These are phyloP conservation scores for Gonapodya prolifera DNA, from an alignment of 192 early-diverging fungal species.

Conservation along the genomic window DNA sequence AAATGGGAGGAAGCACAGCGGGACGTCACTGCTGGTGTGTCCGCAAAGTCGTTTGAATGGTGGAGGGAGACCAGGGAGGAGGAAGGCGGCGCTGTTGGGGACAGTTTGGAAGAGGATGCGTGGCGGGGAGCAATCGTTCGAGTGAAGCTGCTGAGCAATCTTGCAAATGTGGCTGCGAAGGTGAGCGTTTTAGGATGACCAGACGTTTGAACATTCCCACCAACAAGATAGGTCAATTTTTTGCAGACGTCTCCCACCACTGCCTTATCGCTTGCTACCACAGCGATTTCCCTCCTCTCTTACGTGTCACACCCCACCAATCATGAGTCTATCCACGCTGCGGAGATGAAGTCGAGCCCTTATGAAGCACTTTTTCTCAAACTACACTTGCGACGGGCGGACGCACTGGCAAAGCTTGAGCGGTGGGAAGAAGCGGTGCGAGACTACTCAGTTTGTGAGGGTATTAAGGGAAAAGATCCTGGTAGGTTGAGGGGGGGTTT, in stretches of 20 bases:
- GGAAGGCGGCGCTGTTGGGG: constrained; percentile 47
- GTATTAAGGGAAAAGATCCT: constrained; percentile 44
- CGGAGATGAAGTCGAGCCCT: constrained; percentile 17
- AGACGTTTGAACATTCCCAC: neutral
- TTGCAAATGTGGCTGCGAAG: neutral
- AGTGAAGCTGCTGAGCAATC: neutral
- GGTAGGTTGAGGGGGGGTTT: constrained; percentile 27
- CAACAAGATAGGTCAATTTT: constrained; percentile 31
- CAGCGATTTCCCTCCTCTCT: constrained; percentile 18
- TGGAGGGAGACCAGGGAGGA: constrained; percentile 40
- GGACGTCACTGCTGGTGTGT: constrained; percentile 16
- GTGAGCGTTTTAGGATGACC: neutral
- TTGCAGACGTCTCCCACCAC: constrained; percentile 41
- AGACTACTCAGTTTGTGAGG: constrained; percentile 53
- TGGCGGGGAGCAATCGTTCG: constrained; percentile 4
- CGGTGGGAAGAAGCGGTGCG: constrained; percentile 64
- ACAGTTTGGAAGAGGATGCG: constrained; percentile 44
- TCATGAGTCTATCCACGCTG: constrained; percentile 11
- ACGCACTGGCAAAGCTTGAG: constrained; percentile 56
- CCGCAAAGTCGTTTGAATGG: neutral
- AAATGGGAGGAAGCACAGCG: constrained; percentile 45
- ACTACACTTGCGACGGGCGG: constrained; percentile 63
- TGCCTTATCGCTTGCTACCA: constrained; percentile 46
- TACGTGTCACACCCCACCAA: neutral
- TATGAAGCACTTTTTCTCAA: constrained; percentile 51